These are phyloP conservation scores for Daldinia eschscholtzii DNA, from an alignment of 2,329 filamentous ascomycete genomes.

Conservation along the genomic window DNA sequence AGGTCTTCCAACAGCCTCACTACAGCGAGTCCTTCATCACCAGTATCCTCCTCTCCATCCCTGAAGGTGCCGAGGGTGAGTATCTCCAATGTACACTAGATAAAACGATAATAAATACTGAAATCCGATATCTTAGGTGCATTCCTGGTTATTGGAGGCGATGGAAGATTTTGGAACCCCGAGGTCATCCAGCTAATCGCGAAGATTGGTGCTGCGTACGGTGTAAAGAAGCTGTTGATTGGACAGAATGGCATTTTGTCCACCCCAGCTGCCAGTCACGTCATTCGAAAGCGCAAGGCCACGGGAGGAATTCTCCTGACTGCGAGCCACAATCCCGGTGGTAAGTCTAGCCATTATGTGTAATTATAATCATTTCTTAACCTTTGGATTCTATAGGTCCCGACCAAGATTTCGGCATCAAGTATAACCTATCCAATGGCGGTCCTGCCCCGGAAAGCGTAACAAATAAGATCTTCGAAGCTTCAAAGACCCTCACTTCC, in stretches of 20 bases:
- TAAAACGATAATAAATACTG: constrained; percentile 9
- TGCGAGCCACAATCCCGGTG: constrained; percentile 97
- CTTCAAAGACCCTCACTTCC: constrained; percentile 87
- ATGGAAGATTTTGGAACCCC: constrained; percentile 97
- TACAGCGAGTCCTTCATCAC: constrained; percentile 97
- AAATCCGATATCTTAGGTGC: constrained; percentile 60
- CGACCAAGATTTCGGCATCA: constrained; percentile 97
- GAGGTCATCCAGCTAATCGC: constrained; percentile 97
- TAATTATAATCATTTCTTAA: constrained; percentile 19
- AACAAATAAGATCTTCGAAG: constrained; percentile 97
- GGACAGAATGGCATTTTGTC: constrained; percentile 97
- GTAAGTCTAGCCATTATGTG: constrained; percentile 63
- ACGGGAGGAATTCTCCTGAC: constrained; percentile 97
- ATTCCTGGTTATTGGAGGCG: constrained; percentile 95
- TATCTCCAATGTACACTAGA: constrained; percentile 9
- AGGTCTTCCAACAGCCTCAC: constrained; percentile 93
- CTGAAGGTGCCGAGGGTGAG: constrained; percentile 86
- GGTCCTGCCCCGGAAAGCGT: constrained; percentile 95
- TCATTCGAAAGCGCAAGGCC: constrained; percentile 94
- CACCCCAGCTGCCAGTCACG: constrained; percentile 93
- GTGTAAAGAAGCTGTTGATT: constrained; percentile 98
- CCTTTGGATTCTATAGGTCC: constrained; percentile 70
- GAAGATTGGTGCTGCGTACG: constrained; percentile 96
- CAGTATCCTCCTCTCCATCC: constrained; percentile 95
- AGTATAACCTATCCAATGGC: constrained; percentile 98